A percentile compares a stretch with the other conserved stretches of the same genome.
Evolutionary conservation across 148 eudicot species (phyloP).

Genomic region (Talinum fruticosum): DNA sequence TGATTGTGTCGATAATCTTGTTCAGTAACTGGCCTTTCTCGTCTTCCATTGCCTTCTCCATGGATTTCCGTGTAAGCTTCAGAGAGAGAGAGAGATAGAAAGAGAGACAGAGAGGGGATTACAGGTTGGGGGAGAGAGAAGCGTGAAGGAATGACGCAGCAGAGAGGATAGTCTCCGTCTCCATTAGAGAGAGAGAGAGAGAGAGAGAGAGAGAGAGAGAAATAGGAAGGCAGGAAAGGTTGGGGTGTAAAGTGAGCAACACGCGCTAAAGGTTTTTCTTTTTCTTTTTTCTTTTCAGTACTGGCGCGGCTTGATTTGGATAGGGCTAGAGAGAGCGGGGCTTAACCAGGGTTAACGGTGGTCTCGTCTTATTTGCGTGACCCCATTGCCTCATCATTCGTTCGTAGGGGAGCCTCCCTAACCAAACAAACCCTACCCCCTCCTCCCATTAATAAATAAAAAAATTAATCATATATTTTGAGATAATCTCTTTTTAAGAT

Average conservation of each 20-base stretch:
- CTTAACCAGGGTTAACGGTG: background rate
- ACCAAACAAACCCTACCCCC: background rate
- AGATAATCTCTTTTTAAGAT: too few relatives aligned
- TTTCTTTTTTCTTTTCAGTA: background rate
- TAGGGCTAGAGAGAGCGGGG: too few relatives aligned
- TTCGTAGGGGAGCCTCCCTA: background rate
- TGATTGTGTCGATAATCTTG: constrained; percentile 46
- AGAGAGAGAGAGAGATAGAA: background rate
- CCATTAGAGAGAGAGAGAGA: constrained; percentile 2
- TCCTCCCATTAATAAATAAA: background rate
- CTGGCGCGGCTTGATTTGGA: background rate
- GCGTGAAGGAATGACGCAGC: too few relatives aligned
- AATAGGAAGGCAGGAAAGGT: background rate
- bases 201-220: constrained; percentile 15
- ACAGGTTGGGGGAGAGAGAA: constrained; percentile 1
- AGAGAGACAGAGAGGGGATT: background rate
- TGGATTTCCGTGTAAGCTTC: background rate
- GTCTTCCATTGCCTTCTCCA: constrained; percentile 40
- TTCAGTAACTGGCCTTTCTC: constrained; percentile 41
- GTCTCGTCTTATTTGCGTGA: background rate
- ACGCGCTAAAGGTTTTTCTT: constrained; percentile 16
- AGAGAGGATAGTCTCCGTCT: too few relatives aligned
- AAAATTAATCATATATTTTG: too few relatives aligned
- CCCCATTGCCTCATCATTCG: background rate
- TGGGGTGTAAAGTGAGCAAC: background rate